Base-by-base conservation (phyloP, 805 yeast genomes). In the Ogataea ganodermae region DNA sequence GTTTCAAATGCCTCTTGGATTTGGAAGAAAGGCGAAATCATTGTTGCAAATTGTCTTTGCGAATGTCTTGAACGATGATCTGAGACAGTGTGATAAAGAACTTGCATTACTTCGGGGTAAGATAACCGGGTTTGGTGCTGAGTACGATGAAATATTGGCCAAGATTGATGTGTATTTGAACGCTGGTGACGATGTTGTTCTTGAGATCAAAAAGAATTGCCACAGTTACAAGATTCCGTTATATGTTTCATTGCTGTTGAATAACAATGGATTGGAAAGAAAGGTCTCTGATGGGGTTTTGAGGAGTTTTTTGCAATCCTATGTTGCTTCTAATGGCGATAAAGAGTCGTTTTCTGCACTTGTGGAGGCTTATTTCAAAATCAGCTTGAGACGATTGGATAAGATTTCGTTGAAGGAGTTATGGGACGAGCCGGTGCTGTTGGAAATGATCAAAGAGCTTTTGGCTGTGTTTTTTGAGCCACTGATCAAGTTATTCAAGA, bases 401-500 rank as follows among this genome's bases (percentile, higher is more conserved):
- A 90, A 89, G 62, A 80, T 81, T 46, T 69, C 85, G 35, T 67
- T 91, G 72, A 83, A 82, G 57, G 83, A 84, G 59, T 62, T 91
- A 35, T 89, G 96, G 96, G 81, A 80, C 38, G 96, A 91, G 57
- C 89, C 92, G 0, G 88, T 86, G 54, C 70, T 95, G 38, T 83
- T 90, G n/a, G 75, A 75, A 30, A 73, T 92, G 35, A 71, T 91
- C 48, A 86, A 86, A 54, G 88, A 87, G 40, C 71, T 89, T 23
- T 74, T 94, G 39, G 72, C 88, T 1, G 71, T 86, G 52, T 81
- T 87, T 52, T 87, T 86, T 61, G 84, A 83, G 52, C 94, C 95
- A 1, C 69, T 88, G 62, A 83, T 87, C 46, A 74, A 74, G 23
- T 73, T 88, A 1, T 84, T 87, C 69, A 79, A 80, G 50, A 74